phyloP scores from a whole-genome alignment of 1,284 basidiomycete genomes.

The Cryptococcus sp. region DNA sequence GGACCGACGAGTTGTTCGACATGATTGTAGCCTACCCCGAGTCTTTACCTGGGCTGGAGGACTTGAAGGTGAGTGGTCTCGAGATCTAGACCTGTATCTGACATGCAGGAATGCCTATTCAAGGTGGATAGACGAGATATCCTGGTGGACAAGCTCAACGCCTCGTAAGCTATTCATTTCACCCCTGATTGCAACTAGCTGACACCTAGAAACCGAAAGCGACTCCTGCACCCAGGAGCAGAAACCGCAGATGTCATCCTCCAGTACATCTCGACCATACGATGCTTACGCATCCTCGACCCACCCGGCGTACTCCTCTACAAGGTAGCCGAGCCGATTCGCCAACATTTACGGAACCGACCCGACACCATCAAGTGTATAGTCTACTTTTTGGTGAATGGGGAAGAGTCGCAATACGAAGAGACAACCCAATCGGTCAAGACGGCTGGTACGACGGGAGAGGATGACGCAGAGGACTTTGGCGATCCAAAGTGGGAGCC shows the following conservation, averaged over 20 bases:
- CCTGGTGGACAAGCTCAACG: constrained; percentile 41
- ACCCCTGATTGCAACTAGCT: constrained; percentile 3
- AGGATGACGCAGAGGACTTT: constrained; percentile 71
- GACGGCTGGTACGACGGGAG: constrained; percentile 56
- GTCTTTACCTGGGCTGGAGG: constrained; percentile 76
- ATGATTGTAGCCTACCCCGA: constrained; percentile 93
- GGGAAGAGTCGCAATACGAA: constrained; percentile 59
- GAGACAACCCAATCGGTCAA: constrained; percentile 29
- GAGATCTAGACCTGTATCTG: too few species aligned
- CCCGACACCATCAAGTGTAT: constrained; percentile 88
- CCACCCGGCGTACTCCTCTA: constrained; percentile 85
- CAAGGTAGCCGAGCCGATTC: constrained; percentile 84
- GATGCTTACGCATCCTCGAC: constrained; percentile 82
- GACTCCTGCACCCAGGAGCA: constrained; percentile 90
- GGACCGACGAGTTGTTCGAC: constrained; percentile 84
- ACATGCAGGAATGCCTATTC: constrained; percentile 33
- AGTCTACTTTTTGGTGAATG: constrained; percentile 82
- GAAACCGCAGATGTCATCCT: constrained; percentile 87
- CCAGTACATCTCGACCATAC: constrained; percentile 93
- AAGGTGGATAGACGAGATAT: constrained; percentile 36
- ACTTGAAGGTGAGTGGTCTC: constrained; percentile 60
- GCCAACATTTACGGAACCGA: constrained; percentile 72
- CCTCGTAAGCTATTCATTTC: constrained; percentile 28
- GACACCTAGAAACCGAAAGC: constrained; percentile 59
- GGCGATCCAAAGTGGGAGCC: constrained; percentile 86